Conservation (phyloP, 257 asterid species). For the Solanum sparsipilum region DNA sequence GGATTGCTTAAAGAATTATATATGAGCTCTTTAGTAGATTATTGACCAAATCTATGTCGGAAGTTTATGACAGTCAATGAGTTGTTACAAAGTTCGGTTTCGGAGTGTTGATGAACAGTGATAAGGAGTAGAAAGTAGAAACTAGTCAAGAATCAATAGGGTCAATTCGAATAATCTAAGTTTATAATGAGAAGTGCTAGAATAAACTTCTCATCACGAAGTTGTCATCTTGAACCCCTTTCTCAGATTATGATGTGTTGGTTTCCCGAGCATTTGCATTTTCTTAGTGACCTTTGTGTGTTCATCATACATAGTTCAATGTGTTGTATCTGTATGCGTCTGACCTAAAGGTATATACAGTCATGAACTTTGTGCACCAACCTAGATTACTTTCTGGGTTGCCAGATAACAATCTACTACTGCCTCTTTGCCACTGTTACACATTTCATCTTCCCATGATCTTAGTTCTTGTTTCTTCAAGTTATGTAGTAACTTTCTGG, state of each 20-base stretch:
- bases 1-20: background rate
- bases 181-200: background rate
- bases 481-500: background rate
- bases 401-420: background rate
- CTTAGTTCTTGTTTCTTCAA: background rate
- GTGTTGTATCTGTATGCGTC: background rate
- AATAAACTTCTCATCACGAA: background rate
- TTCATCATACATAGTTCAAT: background rate
- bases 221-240: background rate
- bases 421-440: background rate
- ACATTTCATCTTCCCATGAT: background rate
- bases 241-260: background rate
- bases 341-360: background rate
- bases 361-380: background rate
- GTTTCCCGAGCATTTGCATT: background rate
- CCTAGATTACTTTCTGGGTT: background rate
- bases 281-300: background rate
- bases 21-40: background rate
- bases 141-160: background rate
- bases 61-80: background rate
- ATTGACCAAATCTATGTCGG: background rate
- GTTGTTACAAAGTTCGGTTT: background rate
- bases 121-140: background rate
- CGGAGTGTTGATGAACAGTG: background rate
- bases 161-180: background rate